Conservation (phyloP, 345 rosid genomes). For the Iberis pinnata region DNA sequence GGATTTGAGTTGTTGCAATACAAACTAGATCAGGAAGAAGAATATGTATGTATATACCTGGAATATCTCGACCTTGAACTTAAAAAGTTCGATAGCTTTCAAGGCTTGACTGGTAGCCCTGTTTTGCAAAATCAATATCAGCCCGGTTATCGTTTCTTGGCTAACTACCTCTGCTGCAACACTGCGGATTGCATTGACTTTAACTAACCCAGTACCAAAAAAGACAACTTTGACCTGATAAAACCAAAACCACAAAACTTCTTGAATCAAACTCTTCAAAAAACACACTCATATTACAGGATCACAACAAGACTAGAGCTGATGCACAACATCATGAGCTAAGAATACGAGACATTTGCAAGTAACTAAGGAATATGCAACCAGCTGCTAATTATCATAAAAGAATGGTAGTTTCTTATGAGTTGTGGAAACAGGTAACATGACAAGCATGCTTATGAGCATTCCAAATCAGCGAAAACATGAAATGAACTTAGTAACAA, state of each 20-base stretch:
- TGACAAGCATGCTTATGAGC: no score
- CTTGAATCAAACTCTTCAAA: constrained; percentile 3
- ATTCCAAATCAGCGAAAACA: no score
- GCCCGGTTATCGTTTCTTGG: constrained; percentile 50
- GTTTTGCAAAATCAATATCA: constrained; percentile 68
- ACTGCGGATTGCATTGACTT: constrained; percentile 54
- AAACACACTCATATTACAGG: neutral
- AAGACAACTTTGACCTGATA: constrained; percentile 63
- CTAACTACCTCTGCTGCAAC: constrained; percentile 51
- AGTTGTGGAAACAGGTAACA: no score
- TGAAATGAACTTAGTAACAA: constrained; percentile 4
- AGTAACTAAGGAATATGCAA: no score
- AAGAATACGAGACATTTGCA: no score
- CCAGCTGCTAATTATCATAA: no score
- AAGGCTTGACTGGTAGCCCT: constrained; percentile 66
- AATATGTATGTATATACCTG: constrained; percentile 39
- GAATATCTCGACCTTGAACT: constrained; percentile 78
- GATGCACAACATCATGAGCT: no score
- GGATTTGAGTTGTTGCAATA: constrained; percentile 6
- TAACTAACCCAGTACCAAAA: constrained; percentile 55
- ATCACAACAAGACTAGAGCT: constrained; percentile 7
- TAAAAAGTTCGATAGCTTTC: constrained; percentile 63
- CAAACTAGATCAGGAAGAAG: neutral
- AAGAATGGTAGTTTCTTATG: no score
- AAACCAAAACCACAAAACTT: constrained; percentile 16